Evolutionary conservation across 345 rosid species (phyloP).

Genomic region (Noccaea caerulescens): DNA sequence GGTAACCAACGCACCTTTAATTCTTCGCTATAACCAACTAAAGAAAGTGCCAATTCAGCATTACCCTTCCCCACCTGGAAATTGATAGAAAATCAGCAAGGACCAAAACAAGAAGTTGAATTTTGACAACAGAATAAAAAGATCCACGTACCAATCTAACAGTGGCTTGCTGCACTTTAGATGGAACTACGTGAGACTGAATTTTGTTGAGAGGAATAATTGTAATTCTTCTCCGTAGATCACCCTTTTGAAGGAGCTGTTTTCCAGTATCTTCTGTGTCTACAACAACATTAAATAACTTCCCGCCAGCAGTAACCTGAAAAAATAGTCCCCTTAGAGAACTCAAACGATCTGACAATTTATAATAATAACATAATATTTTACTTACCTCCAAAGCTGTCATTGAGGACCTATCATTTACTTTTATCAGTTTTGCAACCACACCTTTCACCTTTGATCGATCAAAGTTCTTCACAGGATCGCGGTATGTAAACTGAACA

Average conservation of each 20-base stretch:
- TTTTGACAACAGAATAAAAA: constrained; percentile 2
- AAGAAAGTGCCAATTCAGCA: constrained; percentile 89
- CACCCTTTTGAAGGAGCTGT: constrained; percentile 91
- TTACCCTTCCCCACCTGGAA: constrained; percentile 91
- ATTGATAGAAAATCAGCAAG: constrained; percentile 14
- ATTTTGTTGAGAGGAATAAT: constrained; percentile 91
- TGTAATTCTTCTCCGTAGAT: constrained; percentile 87
- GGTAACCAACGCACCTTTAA: constrained; percentile 55
- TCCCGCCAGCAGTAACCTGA: constrained; percentile 94
- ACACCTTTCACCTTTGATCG: constrained; percentile 96
- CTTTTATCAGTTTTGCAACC: constrained; percentile 87
- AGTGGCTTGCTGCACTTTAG: constrained; percentile 75
- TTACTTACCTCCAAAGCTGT: constrained; percentile 86
- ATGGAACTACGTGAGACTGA: constrained; percentile 58
- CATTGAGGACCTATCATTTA: constrained; percentile 78
- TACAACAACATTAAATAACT: constrained; percentile 84
- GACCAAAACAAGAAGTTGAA: constrained; percentile 1
- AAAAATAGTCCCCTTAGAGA: constrained; percentile 36
- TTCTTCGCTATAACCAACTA: constrained; percentile 78
- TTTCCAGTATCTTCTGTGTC: constrained; percentile 94
- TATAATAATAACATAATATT: constrained; percentile 8
- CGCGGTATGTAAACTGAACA: constrained; percentile 83
- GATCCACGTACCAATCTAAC: constrained; percentile 64
- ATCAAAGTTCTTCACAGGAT: constrained; percentile 86
- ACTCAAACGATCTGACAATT: constrained; percentile 11